Percentiles rank a stretch among this genome's conserved stretches.
phyloP scores from a whole-genome alignment of 2,329 filamentous ascomycete species.

The Aspergillus quadricinctus region DNA sequence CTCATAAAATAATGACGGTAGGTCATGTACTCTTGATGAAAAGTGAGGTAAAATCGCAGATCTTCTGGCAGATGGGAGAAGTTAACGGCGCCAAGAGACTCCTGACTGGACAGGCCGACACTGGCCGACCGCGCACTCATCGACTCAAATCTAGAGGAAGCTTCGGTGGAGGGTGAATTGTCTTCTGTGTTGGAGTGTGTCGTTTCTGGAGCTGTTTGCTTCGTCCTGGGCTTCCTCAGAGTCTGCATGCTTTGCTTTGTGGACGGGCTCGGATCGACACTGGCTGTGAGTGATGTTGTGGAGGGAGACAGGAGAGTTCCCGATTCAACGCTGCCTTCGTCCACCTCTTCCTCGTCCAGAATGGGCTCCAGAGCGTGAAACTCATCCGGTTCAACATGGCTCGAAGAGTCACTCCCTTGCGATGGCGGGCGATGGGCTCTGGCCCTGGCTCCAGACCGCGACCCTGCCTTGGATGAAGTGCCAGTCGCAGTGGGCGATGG shows the following conservation, averaged over 20 bases:
- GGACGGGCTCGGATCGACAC: constrained; percentile 17
- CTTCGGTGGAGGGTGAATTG: constrained; percentile 50
- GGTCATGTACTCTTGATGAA: constrained; percentile 72
- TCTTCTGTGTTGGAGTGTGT: constrained; percentile 42
- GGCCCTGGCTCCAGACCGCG: constrained; percentile 40
- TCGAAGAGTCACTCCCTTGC: constrained; percentile 49
- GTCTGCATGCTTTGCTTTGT: constrained; percentile 30
- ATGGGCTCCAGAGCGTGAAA: constrained; percentile 36
- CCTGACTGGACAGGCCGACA: constrained; percentile 22
- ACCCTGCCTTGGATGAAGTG: constrained; percentile 41
- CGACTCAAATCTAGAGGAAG: constrained; percentile 36
- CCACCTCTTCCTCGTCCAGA: constrained; percentile 43
- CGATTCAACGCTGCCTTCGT: constrained; percentile 18
- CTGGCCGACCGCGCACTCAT: constrained; percentile 31
- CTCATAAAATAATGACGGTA: constrained; percentile 79
- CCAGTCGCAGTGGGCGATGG: constrained; percentile 53
- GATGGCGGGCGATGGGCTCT: constrained; percentile 36
- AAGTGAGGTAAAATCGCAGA: constrained; percentile 71
- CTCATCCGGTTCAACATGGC: constrained; percentile 43
- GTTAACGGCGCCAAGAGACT: constrained; percentile 20
- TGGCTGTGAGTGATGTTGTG: constrained; percentile 14
- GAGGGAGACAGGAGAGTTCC: constrained; percentile 20
- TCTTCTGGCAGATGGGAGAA: constrained; percentile 51
- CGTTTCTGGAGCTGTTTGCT: constrained; percentile 25
- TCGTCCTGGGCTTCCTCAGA: constrained; percentile 22